Evolutionary conservation across 2,329 filamentous ascomycete species (phyloP), one percentile per base, ranked within the genome.

Genomic region (Podosphaera fusca): DNA sequence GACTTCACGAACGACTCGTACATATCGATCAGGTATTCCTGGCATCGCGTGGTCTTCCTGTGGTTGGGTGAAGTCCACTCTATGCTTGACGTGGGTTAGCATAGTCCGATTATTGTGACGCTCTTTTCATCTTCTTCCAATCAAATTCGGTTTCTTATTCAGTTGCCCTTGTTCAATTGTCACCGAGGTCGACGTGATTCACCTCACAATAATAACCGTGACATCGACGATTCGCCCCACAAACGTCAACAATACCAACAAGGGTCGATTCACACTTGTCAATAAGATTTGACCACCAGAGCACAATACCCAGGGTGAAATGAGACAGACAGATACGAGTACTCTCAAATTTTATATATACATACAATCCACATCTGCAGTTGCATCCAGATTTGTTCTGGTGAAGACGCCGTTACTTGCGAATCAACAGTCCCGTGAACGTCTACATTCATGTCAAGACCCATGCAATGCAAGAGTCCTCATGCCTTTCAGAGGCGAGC

Each of bases 401-500:
- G 3, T 3, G 10, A 42, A 14, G 4, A n/a, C 4, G 4, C 40
- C 40, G 40, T 10, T 34, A 49, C 14, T 30, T 50, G 2, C 8
- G 8, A 30, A 31, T 50, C 21, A 30, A 42, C 10, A 6, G 4
- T 12, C 3, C 3, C 38, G 4, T 42, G 1, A 14, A 42, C 5
- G n/a, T 42, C 10, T 7, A 42, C 38, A 42, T 42, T 12, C 38
- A 42, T 42, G 38, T 42, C 38, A 42, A 8, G 9, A 12, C 38
- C 10, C 10, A 14, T 42, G 10, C 38, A 30, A 50, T 50, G 31
- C 21, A 50, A 34, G 21, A 50, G 29, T 50, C 36, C 34, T 56
- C 14, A 59, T 53, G 56, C 60, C 46, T 58, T 65, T 38, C 88
- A 88, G 74, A 79, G 82, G 69, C 77, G 77, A 56, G 86, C 86